phyloP scores from a whole-genome alignment of 164 flowering plant species.

The Annona squamosa region DNA sequence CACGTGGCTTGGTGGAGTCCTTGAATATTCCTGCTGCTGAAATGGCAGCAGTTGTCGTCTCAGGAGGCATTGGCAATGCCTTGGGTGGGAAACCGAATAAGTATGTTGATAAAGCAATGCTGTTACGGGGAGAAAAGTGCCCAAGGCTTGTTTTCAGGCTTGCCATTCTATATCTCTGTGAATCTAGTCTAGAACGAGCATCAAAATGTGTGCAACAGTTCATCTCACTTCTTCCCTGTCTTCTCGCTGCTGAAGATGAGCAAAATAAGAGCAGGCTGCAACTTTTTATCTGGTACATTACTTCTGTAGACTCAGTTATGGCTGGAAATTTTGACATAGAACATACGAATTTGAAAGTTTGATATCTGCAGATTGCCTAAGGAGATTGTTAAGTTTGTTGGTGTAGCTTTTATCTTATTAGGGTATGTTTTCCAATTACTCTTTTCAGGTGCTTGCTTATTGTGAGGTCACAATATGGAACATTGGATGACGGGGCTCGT shows the following conservation, averaged over 20 bases:
- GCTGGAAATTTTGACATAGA: no score
- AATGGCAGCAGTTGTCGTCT: constrained; percentile 98
- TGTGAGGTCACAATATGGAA: constrained; percentile 68
- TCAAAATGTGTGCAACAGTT: constrained; percentile 79
- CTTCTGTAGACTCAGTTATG: not conserved
- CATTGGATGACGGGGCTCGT: constrained; percentile 84
- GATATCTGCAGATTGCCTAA: no score
- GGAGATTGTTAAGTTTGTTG: not conserved
- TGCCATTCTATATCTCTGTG: constrained; percentile 67
- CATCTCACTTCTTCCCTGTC: constrained; percentile 67
- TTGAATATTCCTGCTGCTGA: constrained; percentile 98
- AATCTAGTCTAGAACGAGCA: constrained; percentile 69
- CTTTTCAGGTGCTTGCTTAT: constrained; percentile 63
- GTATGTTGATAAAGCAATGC: constrained; percentile 84
- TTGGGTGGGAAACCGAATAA: constrained; percentile 76
- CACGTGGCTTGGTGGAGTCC: constrained; percentile 96
- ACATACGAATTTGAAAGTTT: no score
- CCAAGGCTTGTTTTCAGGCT: constrained; percentile 79
- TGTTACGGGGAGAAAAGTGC: constrained; percentile 84
- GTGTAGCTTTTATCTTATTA: not conserved
- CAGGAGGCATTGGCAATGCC: constrained; percentile 91
- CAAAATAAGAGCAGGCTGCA: constrained; percentile 84
- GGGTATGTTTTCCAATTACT: constrained; percentile 8
- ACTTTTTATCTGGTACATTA: constrained; percentile 75
- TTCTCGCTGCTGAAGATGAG: constrained; percentile 84